Evolutionary conservation across 208 protist species (phyloP), one percentile per base, ranked within the genome.

Genomic region (Strigomonas galati): DNA sequence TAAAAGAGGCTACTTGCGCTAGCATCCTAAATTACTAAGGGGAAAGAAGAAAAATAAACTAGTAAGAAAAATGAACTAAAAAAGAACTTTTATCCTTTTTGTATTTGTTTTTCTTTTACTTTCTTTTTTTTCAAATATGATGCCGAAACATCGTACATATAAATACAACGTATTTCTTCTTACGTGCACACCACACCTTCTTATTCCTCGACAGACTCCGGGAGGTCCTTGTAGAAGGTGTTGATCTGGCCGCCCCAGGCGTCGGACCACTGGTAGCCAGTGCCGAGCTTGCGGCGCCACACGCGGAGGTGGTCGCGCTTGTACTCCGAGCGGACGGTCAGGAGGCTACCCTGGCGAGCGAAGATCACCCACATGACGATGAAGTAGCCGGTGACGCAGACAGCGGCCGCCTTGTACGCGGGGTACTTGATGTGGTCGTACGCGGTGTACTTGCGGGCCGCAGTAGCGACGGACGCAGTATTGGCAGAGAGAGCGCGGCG

Each of bases 221-320:
- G 89, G 28, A 95, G 81, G 69, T 92, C 85, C 72, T 81, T 82
- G 74, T 76, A 95, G 59, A 95, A 17, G 32, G 81, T 91, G 67
- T 83, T 78, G 68, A 88, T 89, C 73, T 89, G 71, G 54, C 81
- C 81, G 59, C 89, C 89, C 85, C 85, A 92, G 21, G 83, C 89
- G 62, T 95, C 89, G 62, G 89, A 66, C 89, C 89, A 95, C 82
- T 92, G 69, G 79, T 95, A 95, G 71, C 89, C 89, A 23, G 81
- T 91, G 75, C 89, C 89, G 52, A 95, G 72, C 72, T 90, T 92
- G 72, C 85, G 81, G 70, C 78, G 76, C 89, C 89, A 95, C 59
- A 92, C 84, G 61, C 86, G 83, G 63, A 92, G 59, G 76, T 85
- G 85, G 60, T 95, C 84, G 19, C 81, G 60, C 82, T 95, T 95